Percentiles rank a stretch among this genome's conserved stretches.
Evolutionary conservation across 176 grass and related monocot species (phyloP).

Genomic region (Avena eriantha): DNA sequence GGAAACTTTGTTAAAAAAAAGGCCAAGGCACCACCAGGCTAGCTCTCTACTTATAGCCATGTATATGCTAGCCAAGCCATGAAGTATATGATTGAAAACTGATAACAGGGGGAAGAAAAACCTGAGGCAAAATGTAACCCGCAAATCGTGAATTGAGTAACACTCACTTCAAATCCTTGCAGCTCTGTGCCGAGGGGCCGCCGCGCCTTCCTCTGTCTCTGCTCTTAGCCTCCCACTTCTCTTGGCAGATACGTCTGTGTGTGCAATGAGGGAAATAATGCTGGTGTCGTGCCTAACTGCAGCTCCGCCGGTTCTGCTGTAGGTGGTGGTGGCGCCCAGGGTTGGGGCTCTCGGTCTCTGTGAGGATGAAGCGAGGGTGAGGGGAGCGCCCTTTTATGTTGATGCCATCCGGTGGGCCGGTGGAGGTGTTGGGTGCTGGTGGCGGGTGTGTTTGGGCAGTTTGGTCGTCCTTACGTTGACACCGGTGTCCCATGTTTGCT

Average conservation of each 20-base stretch:
- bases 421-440: constrained; percentile 43
- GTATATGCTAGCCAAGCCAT: neutral
- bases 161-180: constrained; percentile 39
- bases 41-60: neutral
- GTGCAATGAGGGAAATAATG: neutral
- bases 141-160: neutral
- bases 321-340: no score
- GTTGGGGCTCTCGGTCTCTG: no score
- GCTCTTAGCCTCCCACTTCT: neutral
- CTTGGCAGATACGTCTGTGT: neutral
- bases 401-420: constrained; percentile 19
- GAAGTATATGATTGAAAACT: neutral
- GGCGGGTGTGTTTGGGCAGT: constrained; percentile 32
- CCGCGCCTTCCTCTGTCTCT: neutral
- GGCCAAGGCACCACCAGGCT: neutral
- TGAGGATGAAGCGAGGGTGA: no score
- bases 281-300: neutral
- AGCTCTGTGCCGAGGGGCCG: neutral
- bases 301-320: no score
- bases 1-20: neutral
- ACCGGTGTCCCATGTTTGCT: neutral
- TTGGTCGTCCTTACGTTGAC: constrained; percentile 39
- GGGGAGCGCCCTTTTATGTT: constrained; percentile 35
- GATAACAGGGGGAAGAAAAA: neutral
- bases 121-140: neutral